Evolutionary conservation across 1,139 yeast genomes (phyloP), one percentile per base, ranked within the genome.

Genomic region (Nadsonia commutata): DNA sequence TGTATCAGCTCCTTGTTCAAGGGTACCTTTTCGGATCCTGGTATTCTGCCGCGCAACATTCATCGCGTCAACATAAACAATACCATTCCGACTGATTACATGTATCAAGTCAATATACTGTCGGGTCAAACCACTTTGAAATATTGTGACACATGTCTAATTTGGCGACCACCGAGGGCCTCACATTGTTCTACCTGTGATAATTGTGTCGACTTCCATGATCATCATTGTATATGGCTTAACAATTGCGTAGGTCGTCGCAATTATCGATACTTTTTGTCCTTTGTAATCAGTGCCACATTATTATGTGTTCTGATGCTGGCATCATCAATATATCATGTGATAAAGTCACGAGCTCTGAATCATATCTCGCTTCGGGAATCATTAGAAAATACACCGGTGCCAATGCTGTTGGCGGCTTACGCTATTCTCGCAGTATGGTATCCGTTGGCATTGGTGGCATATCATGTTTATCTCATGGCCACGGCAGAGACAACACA

Each of bases 191-290:
- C 82, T 2, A 64, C 65, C 4, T 83, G 94, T 57, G 70, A 72
- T 44, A 65, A 67, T 38, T 83, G 94, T 55, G 63, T 78, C 3
- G 57, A 56, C 31, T 41, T 49, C 31, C 77, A 73, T 55, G 94
- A 83, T 57, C 94, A 83, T 57, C 94, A 83, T 60, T 83, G 94
- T 56, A 60, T 74, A 7, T 83, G 90, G 88, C 59, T 83, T 48
- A 80, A 81, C 56, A 82, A 78, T 52, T 83, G 94, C 57, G 69
- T 83, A 38, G 94, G 94, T 0, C 71, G 75, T 49, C 63, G 82
- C 45, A 83, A 82, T 55, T 82, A 81, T 54, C 50, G 59, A 50
- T 71, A 74, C 50, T 67, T 71, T 20, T 57, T 60, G 66, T 66
- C 58, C 56, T 71, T 45, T 74, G 70, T 64, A 77, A 79, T 54